Evolutionary conservation across 2,329 filamentous ascomycete species (phyloP).

Genomic region (Aspergillus fructus): DNA sequence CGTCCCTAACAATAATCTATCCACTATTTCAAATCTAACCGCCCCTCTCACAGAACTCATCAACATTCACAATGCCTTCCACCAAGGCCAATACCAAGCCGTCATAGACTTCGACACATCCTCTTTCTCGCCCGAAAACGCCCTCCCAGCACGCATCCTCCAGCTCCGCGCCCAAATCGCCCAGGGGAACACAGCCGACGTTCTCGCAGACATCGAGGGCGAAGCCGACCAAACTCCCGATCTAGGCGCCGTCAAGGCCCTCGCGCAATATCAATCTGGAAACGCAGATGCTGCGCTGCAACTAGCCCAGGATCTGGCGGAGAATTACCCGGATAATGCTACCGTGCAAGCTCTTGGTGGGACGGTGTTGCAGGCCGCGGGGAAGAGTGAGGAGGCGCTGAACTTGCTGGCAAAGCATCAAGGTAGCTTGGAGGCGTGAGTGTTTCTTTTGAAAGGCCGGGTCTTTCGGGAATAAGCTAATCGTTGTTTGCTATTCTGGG

Average conservation of each 20-base stretch:
- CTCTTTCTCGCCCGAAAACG: constrained; percentile 75
- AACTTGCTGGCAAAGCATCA: constrained; percentile 78
- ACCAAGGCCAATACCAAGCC: constrained; percentile 78
- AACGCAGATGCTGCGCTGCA: constrained; percentile 62
- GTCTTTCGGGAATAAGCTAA: constrained; percentile 8
- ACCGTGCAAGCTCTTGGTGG: constrained; percentile 79
- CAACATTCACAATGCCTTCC: constrained; percentile 66
- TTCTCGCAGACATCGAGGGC: constrained; percentile 66
- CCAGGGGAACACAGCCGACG: constrained; percentile 72
- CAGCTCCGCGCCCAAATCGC: constrained; percentile 80
- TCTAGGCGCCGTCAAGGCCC: constrained; percentile 70
- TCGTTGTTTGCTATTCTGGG: not conserved
- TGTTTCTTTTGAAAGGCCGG: not conserved
- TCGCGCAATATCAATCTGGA: constrained; percentile 67
- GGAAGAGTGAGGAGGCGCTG: constrained; percentile 82
- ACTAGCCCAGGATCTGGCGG: constrained; percentile 65
- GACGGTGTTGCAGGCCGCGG: constrained; percentile 77
- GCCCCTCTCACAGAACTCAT: constrained; percentile 56
- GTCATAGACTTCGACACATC: constrained; percentile 84
- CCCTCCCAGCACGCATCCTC: constrained; percentile 72
- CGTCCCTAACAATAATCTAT: too few species aligned
- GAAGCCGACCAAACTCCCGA: constrained; percentile 64
- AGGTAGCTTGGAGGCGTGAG: constrained; percentile 74
- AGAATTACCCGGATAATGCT: constrained; percentile 68
- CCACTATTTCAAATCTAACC: constrained; percentile 10